Evolutionary conservation across 768 basidiomycete genomes (phyloP).

Genomic region (Termitomyces sp.): DNA sequence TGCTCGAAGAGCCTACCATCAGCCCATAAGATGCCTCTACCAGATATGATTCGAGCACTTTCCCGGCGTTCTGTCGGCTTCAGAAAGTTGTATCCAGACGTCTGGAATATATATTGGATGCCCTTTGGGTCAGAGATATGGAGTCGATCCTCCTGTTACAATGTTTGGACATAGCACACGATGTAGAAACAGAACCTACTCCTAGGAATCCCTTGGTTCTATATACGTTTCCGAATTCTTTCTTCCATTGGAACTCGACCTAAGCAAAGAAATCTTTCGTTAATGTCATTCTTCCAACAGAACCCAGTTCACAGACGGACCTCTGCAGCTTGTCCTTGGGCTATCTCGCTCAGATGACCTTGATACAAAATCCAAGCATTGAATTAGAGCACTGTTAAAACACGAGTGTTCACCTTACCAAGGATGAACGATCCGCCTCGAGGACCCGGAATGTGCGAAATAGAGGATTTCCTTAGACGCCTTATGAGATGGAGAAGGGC

Average conservation of each 20-base stretch:
- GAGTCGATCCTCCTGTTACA: constrained; percentile 40
- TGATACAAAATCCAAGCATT: neutral
- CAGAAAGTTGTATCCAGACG: constrained; percentile 40
- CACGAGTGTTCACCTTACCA: constrained; percentile 25
- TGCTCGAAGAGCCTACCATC: constrained; percentile 28
- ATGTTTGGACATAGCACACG: constrained; percentile 2
- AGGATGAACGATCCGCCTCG: constrained; percentile 36
- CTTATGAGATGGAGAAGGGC: constrained; percentile 28
- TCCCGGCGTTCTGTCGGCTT: constrained; percentile 39
- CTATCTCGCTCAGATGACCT: constrained; percentile 31
- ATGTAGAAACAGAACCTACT: constrained; percentile 22
- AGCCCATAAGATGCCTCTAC: constrained; percentile 38
- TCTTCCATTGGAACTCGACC: constrained; percentile 45
- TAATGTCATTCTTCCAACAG: neutral
- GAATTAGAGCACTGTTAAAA: neutral
- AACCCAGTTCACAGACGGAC: constrained; percentile 10
- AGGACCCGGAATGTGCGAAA: constrained; percentile 35
- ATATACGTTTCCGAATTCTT: constrained; percentile 39
- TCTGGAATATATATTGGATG: constrained; percentile 42
- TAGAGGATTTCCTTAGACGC: constrained; percentile 29
- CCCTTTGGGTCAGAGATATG: constrained; percentile 50
- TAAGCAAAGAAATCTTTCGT: constrained; percentile 11
- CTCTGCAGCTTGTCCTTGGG: constrained; percentile 35
- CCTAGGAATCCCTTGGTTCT: constrained; percentile 37
- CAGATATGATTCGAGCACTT: constrained; percentile 31